Conservation (phyloP, 441 rosid species). For the Populus hybrid region DNA sequence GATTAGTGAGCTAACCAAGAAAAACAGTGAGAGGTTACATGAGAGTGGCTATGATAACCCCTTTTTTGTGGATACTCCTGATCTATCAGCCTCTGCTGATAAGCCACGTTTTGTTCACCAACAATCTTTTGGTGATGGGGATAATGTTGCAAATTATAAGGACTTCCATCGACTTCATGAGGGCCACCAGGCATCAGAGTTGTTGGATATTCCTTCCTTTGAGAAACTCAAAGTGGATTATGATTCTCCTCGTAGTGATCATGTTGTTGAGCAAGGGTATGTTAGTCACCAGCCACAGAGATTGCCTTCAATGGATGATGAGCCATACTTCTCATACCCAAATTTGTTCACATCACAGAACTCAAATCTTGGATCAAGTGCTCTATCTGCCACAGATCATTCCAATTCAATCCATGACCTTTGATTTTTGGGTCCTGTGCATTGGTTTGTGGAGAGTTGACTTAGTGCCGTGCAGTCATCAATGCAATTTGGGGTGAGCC, state of each 20-base stretch:
- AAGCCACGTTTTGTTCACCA: slow-evolving; percentile 42
- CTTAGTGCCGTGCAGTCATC: background rate
- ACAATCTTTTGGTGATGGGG: slow-evolving; percentile 35
- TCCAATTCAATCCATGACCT: slow-evolving; percentile 36
- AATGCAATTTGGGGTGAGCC: background rate
- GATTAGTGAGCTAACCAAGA: slow-evolving; percentile 72
- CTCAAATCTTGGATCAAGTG: slow-evolving; percentile 35
- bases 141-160: background rate
- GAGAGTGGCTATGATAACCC: slow-evolving; percentile 56
- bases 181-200: slow-evolving; percentile 26
- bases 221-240: slow-evolving; percentile 25
- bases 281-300: slow-evolving; percentile 51
- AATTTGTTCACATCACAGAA: slow-evolving; percentile 54
- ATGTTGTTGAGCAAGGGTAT: slow-evolving; percentile 26
- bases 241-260: slow-evolving; percentile 33
- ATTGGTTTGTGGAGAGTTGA: slow-evolving; percentile 6
- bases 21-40: slow-evolving; percentile 37
- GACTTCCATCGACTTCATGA: slow-evolving; percentile 5
- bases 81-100: slow-evolving; percentile 29
- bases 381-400: slow-evolving; percentile 39
- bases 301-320: slow-evolving; percentile 70
- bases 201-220: slow-evolving; percentile 24
- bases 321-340: slow-evolving; percentile 68
- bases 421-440: slow-evolving; percentile 19
- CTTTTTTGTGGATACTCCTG: slow-evolving; percentile 37